Evolutionary conservation across 495 filamentous ascomycete genomes (phyloP).

Genomic region (Tirmania nivea): DNA sequence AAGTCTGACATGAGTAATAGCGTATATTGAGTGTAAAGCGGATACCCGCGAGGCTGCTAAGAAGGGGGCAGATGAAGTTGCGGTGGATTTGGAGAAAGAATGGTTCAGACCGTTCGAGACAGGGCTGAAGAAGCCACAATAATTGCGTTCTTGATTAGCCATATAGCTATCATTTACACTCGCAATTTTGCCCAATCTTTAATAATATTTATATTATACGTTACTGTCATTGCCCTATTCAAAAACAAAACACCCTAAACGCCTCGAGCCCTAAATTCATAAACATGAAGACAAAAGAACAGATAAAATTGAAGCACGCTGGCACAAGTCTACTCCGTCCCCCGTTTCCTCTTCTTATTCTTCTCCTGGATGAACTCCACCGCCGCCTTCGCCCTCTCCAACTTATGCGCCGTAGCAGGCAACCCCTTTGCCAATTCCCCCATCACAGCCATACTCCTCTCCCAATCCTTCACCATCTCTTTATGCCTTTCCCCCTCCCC

Average conservation of each 20-base stretch:
- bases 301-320: not conserved
- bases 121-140: slow-evolving; percentile 7
- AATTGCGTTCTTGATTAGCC: too few species aligned
- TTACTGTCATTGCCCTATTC: not conserved
- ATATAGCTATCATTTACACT: too few species aligned
- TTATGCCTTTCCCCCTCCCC: not conserved
- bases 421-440: not conserved
- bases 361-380: not conserved
- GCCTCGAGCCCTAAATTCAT: not conserved
- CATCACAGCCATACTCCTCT: not conserved
- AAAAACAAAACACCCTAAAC: not conserved
- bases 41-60: slow-evolving; percentile 27
- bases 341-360: not conserved
- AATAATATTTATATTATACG: too few species aligned
- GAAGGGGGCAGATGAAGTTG: slow-evolving; percentile 31
- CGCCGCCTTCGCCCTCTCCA: not conserved
- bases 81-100: slow-evolving; percentile 30
- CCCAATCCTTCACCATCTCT: not conserved
- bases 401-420: not conserved
- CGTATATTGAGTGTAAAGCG: slow-evolving; percentile 36
- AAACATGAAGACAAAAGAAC: not conserved
- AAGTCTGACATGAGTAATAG: slow-evolving; percentile 17
- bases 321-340: not conserved
- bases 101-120: slow-evolving; percentile 30
- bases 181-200: too few species aligned